Conservation (phyloP, 257 asterid species). For the Solanum boliviense region DNA sequence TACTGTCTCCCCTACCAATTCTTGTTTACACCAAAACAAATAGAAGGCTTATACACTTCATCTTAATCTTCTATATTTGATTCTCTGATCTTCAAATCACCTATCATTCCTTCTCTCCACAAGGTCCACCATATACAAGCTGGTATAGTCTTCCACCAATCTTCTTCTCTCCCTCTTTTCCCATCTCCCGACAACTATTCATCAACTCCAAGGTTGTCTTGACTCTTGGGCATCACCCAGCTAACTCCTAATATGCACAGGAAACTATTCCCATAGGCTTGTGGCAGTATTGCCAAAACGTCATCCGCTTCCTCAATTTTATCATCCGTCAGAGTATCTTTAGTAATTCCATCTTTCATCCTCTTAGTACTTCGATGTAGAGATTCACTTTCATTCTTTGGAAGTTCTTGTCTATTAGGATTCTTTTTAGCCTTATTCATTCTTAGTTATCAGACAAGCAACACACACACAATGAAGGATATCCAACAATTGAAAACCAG, state of each 20-base stretch:
- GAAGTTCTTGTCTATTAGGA: background rate
- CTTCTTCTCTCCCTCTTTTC: background rate
- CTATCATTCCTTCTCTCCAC: background rate
- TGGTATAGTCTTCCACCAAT: background rate
- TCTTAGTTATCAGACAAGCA: background rate
- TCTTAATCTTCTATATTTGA: too few relatives aligned
- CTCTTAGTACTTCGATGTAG: background rate
- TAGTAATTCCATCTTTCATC: background rate
- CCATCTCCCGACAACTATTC: background rate
- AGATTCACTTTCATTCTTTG: background rate
- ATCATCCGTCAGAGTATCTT: background rate
- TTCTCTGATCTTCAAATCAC: background rate
- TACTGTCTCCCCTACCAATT: background rate
- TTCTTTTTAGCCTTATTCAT: background rate
- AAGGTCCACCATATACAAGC: background rate
- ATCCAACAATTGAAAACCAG: background rate
- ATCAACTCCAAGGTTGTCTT: background rate
- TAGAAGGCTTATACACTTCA: background rate
- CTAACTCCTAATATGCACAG: background rate
- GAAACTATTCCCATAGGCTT: background rate
- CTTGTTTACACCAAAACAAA: background rate
- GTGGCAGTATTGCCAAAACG: background rate
- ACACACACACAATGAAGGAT: background rate
- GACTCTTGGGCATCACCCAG: background rate
- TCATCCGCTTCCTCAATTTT: background rate